Conservation (phyloP, 768 basidiomycete species). For the Naganishia antarctica region DNA sequence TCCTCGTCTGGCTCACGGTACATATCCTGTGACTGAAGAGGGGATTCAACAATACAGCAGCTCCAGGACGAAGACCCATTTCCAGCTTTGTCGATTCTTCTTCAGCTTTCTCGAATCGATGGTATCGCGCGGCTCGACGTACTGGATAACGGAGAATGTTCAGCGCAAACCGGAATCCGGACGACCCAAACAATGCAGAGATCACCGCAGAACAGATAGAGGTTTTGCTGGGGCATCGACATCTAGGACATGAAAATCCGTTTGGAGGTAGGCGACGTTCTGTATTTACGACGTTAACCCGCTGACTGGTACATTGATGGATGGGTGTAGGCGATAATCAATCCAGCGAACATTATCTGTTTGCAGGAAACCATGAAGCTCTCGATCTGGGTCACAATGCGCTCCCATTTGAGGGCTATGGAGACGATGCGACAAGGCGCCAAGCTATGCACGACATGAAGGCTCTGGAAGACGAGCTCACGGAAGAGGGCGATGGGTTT, state of each 20-base stretch:
- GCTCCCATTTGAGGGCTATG: neutral
- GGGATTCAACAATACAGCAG: no score
- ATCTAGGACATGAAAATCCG: conserved; percentile 1
- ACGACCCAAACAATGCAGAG: conserved; percentile 3
- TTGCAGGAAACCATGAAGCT: neutral
- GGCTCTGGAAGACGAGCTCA: neutral
- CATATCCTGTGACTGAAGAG: no score
- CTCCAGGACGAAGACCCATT: neutral
- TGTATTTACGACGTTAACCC: neutral
- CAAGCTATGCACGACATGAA: neutral
- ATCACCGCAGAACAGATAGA: conserved; percentile 8
- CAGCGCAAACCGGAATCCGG: conserved; percentile 11
- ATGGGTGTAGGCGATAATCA: neutral
- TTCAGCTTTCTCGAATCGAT: neutral
- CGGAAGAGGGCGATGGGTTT: neutral
- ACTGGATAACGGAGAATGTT: conserved; percentile 9
- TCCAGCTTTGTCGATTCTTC: neutral
- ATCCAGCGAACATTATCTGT: neutral
- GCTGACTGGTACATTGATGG: neutral
- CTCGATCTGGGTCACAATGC: neutral
- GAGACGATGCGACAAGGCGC: no score
- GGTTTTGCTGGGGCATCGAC: neutral
- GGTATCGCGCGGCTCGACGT: neutral
- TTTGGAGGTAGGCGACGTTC: neutral
- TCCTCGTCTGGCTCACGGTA: no score